These are phyloP conservation scores for Apiospora pterosperma DNA, from an alignment of 2,329 filamentous ascomycete species.

Conservation along the genomic window DNA sequence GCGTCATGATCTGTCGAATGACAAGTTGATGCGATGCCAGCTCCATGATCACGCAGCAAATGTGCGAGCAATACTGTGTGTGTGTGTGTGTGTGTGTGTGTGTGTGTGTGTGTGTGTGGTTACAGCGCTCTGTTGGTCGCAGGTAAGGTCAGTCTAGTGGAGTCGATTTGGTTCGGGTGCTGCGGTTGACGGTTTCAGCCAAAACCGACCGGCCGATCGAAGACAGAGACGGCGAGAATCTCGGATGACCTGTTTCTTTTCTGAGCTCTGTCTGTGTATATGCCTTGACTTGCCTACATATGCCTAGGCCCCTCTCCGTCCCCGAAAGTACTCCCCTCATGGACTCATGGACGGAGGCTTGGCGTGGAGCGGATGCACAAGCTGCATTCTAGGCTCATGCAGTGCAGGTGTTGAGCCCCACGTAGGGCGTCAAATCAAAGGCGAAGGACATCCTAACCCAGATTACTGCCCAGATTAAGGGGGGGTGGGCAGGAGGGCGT, in stretches of 20 bases:
- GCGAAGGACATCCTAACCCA: background rate
- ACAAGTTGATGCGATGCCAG: background rate
- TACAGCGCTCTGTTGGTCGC: conserved; percentile 4
- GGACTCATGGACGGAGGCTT: background rate
- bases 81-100: too few species aligned
- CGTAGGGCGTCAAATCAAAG: conserved; percentile 2
- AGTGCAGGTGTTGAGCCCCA: conserved; percentile 7
- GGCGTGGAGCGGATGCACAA: conserved; percentile 1
- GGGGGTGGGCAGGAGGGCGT: background rate
- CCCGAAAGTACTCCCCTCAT: background rate
- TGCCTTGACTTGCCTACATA: background rate
- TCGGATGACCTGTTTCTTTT: conserved; percentile 4
- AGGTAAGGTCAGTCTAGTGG: conserved; percentile 2
- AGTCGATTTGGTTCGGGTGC: background rate
- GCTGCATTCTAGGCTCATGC: background rate
- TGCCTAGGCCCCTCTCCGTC: background rate
- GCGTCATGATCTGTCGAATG: background rate
- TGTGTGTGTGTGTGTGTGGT: background rate
- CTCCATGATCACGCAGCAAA: background rate
- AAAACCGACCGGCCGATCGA: background rate
- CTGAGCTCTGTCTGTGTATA: background rate
- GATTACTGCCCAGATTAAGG: too few species aligned
- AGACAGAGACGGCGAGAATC: background rate
- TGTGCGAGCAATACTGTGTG: background rate
- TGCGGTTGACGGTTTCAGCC: background rate